Conservation (phyloP, 352 stramenopile species). For the Phytophthora sansomeana region DNA sequence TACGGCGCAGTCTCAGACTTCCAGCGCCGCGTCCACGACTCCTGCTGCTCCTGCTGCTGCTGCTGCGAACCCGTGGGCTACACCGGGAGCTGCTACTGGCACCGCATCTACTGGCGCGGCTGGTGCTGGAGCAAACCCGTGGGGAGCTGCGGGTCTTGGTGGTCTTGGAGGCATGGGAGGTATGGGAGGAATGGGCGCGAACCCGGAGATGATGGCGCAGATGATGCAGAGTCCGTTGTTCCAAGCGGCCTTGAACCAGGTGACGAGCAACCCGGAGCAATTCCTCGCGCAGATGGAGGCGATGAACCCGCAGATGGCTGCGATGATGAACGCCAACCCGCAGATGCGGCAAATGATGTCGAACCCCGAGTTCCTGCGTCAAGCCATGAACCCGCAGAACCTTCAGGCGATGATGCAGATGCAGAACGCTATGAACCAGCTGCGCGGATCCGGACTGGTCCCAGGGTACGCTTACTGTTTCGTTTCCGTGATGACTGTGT, state of each 20-base stretch:
- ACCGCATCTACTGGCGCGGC: constrained; percentile 25
- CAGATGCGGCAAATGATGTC: constrained; percentile 91
- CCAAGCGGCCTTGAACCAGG: constrained; percentile 82
- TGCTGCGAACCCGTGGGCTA: constrained; percentile 70
- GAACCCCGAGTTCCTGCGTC: constrained; percentile 87
- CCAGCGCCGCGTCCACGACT: constrained; percentile 27
- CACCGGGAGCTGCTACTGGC: constrained; percentile 18
- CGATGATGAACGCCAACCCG: constrained; percentile 89
- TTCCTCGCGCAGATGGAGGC: constrained; percentile 89
- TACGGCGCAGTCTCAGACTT: constrained; percentile 27
- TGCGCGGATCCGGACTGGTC: constrained; percentile 74
- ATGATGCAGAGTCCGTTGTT: constrained; percentile 91
- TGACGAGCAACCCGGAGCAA: constrained; percentile 81
- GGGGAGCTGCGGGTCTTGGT: constrained; percentile 45
- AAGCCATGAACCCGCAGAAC: constrained; percentile 92
- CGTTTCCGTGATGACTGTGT: constrained; percentile 18
- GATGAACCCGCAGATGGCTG: constrained; percentile 91
- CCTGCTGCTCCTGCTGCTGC: constrained; percentile 10
- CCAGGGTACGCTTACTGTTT: constrained; percentile 45
- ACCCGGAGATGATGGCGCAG: constrained; percentile 82
- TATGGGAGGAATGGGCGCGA: constrained; percentile 44
- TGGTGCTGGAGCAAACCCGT: constrained; percentile 70
- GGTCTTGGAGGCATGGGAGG: constrained; percentile 40
- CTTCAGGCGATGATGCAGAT: constrained; percentile 93
- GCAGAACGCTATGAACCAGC: constrained; percentile 89